These are phyloP conservation scores for Candida multigemmis DNA, from an alignment of 805 yeast species.

Conservation along the genomic window DNA sequence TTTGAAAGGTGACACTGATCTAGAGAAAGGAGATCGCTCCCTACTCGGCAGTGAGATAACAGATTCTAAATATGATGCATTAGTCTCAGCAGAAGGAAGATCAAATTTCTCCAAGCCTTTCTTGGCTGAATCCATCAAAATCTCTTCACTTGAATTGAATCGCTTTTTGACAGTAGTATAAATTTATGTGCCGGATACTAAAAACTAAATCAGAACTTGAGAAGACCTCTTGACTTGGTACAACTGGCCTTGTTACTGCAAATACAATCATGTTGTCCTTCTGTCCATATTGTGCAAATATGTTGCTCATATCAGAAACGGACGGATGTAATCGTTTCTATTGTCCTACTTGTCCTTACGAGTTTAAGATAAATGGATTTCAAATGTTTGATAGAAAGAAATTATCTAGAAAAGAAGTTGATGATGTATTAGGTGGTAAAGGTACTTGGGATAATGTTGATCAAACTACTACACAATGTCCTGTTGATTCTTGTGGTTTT, in stretches of 20 bases:
- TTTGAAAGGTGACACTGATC: slow-evolving; percentile 9
- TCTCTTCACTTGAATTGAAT: background rate
- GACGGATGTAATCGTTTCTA: slow-evolving; percentile 57
- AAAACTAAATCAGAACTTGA: background rate
- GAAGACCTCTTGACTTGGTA: slow-evolving; percentile 1
- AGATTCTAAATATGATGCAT: too few species aligned
- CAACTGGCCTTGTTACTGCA: background rate
- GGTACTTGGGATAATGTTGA: slow-evolving; percentile 99
- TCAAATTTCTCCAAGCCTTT: too few species aligned
- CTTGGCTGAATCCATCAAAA: too few species aligned
- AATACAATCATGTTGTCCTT: slow-evolving; percentile 68
- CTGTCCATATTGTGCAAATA: slow-evolving; percentile 90
- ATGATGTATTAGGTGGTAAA: slow-evolving; percentile 92
- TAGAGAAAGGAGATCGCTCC: too few species aligned
- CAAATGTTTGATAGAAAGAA: slow-evolving; percentile 80
- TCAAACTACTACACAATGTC: slow-evolving; percentile 90
- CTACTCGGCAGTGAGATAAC: too few species aligned
- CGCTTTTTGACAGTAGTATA: too few species aligned
- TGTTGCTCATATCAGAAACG: slow-evolving; percentile 56
- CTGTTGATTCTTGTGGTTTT: slow-evolving; percentile 75
- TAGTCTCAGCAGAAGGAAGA: too few species aligned
- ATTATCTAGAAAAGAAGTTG: slow-evolving; percentile 82
- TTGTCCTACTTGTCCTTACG: slow-evolving; percentile 94
- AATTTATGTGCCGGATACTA: too few species aligned
- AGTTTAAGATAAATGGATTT: slow-evolving; percentile 77